Evolutionary conservation across 805 yeast genomes (phyloP).

Genomic region (Lachancea nothofagi): DNA sequence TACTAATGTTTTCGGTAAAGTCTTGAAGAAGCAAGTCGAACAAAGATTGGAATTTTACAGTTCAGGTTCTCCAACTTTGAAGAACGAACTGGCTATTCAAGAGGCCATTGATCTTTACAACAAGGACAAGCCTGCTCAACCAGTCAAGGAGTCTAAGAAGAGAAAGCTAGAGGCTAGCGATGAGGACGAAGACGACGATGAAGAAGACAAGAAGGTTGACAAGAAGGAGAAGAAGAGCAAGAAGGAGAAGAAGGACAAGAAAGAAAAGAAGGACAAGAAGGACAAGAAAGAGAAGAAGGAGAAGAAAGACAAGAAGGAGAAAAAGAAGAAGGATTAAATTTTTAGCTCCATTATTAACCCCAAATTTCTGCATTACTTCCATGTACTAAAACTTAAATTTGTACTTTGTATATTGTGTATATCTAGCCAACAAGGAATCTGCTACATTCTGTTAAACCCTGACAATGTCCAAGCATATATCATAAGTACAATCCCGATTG

Average conservation of each 20-base stretch:
- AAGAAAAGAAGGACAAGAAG: constrained; percentile 44
- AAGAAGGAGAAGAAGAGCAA: constrained; percentile 45
- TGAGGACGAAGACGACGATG: constrained; percentile 30
- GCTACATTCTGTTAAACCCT: constrained; percentile 3
- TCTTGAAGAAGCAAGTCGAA: constrained; percentile 94
- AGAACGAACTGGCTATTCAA: constrained; percentile 89
- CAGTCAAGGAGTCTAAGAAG: constrained; percentile 25
- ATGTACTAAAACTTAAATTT: constrained; percentile 3
- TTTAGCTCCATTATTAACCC: not conserved
- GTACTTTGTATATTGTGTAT: constrained; percentile 13
- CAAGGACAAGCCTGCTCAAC: constrained; percentile 43
- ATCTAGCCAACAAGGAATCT: constrained; percentile 11
- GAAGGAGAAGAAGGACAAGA: constrained; percentile 48
- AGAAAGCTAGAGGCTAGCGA: constrained; percentile 34
- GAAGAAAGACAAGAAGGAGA: constrained; percentile 40
- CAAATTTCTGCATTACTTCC: constrained; percentile 9
- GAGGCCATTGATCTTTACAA: constrained; percentile 72
- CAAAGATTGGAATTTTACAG: constrained; percentile 94
- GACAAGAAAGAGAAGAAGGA: constrained; percentile 49
- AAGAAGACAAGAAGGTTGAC: constrained; percentile 41
- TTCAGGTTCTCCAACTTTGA: constrained; percentile 94
- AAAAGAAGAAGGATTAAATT: constrained; percentile 33
- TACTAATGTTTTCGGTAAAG: constrained; percentile 79
- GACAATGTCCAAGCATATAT: not conserved
- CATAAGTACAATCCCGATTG: constrained; percentile 29